Base-by-base conservation (phyloP, 192 early-diverging fungal species). In the Coemansia sp. region DNA sequence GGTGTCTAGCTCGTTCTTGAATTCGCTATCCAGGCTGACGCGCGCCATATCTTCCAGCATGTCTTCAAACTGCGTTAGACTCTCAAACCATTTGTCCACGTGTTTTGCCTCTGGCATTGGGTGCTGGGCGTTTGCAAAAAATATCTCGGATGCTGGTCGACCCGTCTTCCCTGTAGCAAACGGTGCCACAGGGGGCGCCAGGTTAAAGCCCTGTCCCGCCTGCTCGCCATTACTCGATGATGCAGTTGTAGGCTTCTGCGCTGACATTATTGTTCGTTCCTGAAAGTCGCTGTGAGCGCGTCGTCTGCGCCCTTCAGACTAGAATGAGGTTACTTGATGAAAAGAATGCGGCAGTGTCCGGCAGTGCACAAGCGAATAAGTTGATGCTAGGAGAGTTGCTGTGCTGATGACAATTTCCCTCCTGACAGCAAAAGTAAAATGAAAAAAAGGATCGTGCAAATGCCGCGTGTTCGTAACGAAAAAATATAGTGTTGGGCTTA, bases 11-110 rank as follows among this genome's bases (percentile, higher is more conserved):
- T 95, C 95, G 54, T 95, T 94, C 61, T 92, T 88, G 70, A 94
- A 95, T 62, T 86, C 87, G 46, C 88, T 88, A 71, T 95, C 94
- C 54, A 93, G 75, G 60, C 87, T 88, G 51, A 88, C 87, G 27
- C 81, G 76, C 51, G 92, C 91, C 91, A 96, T 94, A 59, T 94
- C 91, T 72, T 98, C 93, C 10, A 98, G 84, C 54, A 92, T 94
- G 54, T 89, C 85, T 74, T 98, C 93, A 75, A 94, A 95, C 71
- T 94, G 91, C 66, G 89, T 89, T 51, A 98, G 75, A 62, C 95
- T 93, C 76, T 94, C 92, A 66, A 93, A 94, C 93, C 93, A 94
- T 57, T 85, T 83, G 80, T 97, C 94, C 56, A 95, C 61, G 52
- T 73, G 70, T 46, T 70, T 70, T 30, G 76, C 71, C 59, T 70